A percentile compares a stretch with the other conserved stretches of the same genome.
These are phyloP conservation scores for Tetracladium maxilliforme DNA, from an alignment of 2,329 filamentous ascomycete species.

Conservation along the genomic window DNA sequence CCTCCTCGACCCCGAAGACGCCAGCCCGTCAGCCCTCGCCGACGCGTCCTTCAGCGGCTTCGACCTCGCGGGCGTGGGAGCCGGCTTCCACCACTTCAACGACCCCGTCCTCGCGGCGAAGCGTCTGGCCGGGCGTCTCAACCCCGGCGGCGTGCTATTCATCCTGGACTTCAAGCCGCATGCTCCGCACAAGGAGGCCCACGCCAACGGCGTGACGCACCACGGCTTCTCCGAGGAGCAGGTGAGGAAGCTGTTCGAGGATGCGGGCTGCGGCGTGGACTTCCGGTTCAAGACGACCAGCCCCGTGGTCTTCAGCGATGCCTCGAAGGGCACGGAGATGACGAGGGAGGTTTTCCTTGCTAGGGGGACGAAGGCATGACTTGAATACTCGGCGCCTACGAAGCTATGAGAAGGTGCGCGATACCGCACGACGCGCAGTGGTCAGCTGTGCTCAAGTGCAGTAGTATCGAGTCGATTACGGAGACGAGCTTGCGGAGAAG, in stretches of 20 bases:
- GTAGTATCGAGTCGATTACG: no score
- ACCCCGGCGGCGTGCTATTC: slow-evolving; percentile 49
- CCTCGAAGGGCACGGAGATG: slow-evolving; percentile 14
- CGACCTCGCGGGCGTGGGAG: slow-evolving; percentile 48
- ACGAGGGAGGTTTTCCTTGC: slow-evolving; percentile 33
- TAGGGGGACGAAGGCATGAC: slow-evolving; percentile 26
- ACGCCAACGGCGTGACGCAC: slow-evolving; percentile 32
- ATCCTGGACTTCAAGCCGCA: slow-evolving; percentile 55
- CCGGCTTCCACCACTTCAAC: slow-evolving; percentile 54
- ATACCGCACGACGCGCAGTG: no score
- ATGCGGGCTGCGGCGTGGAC: slow-evolving; percentile 41
- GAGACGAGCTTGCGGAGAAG: no score
- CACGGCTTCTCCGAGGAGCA: slow-evolving; percentile 49
- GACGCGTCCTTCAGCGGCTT: slow-evolving; percentile 52
- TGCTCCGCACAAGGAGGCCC: slow-evolving; percentile 11
- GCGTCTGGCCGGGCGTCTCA: slow-evolving; percentile 44
- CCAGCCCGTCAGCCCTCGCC: slow-evolving; percentile 37
- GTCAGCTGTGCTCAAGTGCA: no score
- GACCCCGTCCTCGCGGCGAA: slow-evolving; percentile 44
- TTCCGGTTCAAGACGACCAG: slow-evolving; percentile 30
- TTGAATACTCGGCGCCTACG: no score
- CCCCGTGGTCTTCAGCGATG: slow-evolving; percentile 1
- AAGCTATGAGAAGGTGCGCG: neutral
- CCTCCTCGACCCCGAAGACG: slow-evolving; percentile 29
- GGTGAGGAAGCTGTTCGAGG: slow-evolving; percentile 44